Conservation (phyloP, 495 filamentous ascomycete species). For the Lasiosphaeria miniovina region DNA sequence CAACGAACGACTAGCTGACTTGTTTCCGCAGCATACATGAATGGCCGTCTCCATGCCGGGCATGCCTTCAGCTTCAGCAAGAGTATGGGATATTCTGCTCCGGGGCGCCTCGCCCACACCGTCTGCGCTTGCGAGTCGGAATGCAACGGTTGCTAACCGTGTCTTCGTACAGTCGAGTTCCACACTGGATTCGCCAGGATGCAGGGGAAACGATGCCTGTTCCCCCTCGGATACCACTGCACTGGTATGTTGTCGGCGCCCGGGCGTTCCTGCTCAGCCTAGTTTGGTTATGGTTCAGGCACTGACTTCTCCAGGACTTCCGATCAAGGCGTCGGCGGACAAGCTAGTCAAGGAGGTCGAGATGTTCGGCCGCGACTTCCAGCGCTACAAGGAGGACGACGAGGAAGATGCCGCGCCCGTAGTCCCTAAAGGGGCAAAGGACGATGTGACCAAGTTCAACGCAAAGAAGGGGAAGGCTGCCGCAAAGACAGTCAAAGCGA, state of each 20-base stretch:
- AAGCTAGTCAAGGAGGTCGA: slow-evolving; percentile 86
- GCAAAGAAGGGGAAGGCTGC: slow-evolving; percentile 94
- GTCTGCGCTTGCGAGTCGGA: no score
- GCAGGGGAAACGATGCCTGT: slow-evolving; percentile 82
- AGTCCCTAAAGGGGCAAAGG: slow-evolving; percentile 40
- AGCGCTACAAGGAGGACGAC: slow-evolving; percentile 62
- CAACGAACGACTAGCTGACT: no score
- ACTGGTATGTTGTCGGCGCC: slow-evolving; percentile 47
- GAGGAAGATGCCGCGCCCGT: slow-evolving; percentile 14
- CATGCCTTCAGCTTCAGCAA: slow-evolving; percentile 84
- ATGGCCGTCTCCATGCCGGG: slow-evolving; percentile 83
- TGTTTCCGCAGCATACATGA: slow-evolving; percentile 61
- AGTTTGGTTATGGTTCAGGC: no score
- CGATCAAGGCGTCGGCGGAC: slow-evolving; percentile 96
- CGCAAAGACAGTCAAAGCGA: slow-evolving; percentile 86
- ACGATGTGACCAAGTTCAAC: slow-evolving; percentile 85
- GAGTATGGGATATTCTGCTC: slow-evolving; percentile 16
- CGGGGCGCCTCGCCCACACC: no score
- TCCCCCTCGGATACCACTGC: slow-evolving; percentile 91
- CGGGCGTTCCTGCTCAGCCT: no score
- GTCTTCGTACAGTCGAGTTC: slow-evolving; percentile 61
- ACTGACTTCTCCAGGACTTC: slow-evolving; percentile 55
- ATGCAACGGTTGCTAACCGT: no score
- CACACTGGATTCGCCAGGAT: slow-evolving; percentile 77
- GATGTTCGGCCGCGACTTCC: slow-evolving; percentile 85